These are phyloP conservation scores for Boletus sp. DNA, from an alignment of 1,284 basidiomycete genomes.

Conservation along the genomic window DNA sequence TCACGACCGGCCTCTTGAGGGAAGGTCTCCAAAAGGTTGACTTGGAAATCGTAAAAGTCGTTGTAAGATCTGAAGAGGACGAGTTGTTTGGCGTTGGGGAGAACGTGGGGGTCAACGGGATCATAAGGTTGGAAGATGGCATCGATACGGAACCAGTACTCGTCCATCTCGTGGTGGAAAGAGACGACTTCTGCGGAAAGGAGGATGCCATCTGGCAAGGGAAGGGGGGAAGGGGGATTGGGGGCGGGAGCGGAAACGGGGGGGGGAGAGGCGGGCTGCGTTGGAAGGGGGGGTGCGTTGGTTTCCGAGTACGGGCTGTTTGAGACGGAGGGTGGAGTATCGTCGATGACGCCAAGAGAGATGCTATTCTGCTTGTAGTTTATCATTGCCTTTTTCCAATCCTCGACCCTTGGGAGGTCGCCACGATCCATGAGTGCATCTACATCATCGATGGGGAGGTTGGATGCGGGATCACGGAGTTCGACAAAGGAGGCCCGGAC, in stretches of 20 bases:
- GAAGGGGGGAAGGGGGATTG: constrained; percentile 37
- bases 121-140: constrained; percentile 83
- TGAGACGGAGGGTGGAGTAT: constrained; percentile 43
- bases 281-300: constrained; percentile 21
- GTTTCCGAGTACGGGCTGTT: constrained; percentile 41
- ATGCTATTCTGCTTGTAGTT: constrained; percentile 97
- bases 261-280: constrained; percentile 10
- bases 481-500: constrained; percentile 94
- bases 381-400: constrained; percentile 96
- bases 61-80: constrained; percentile 95
- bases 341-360: constrained; percentile 86
- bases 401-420: constrained; percentile 90
- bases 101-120: constrained; percentile 44
- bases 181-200: constrained; percentile 89
- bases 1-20: constrained; percentile 85
- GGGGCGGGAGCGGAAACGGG: constrained; percentile 19
- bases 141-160: constrained; percentile 97
- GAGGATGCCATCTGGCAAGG: constrained; percentile 78
- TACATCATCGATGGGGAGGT: constrained; percentile 67
- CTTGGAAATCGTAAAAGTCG: constrained; percentile 98
- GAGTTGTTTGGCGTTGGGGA: constrained; percentile 74
- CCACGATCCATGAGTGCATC: constrained; percentile 79
- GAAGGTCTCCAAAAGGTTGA: constrained; percentile 80
- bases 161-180: constrained; percentile 93
- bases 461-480: constrained; percentile 88